phyloP scores from a whole-genome alignment of 2,329 filamentous ascomycete species.

The Zasmidium angulare region DNA sequence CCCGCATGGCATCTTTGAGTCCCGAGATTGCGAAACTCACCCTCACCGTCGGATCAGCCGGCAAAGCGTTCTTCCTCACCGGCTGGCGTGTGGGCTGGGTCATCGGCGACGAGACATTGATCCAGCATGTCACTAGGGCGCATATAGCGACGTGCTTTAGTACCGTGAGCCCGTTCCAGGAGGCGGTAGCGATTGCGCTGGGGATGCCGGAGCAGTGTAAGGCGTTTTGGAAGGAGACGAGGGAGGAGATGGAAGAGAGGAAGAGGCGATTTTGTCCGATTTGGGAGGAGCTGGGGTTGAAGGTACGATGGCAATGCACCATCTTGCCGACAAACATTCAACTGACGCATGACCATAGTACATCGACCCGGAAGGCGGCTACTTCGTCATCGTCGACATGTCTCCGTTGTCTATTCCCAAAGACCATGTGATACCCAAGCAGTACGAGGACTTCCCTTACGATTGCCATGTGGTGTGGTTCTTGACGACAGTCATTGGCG shows the following conservation, averaged over 20 bases:
- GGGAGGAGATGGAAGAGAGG: slow-evolving; percentile 85
- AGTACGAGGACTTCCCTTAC: slow-evolving; percentile 80
- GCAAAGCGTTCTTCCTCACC: slow-evolving; percentile 98
- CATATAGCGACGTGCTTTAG: slow-evolving; percentile 97
- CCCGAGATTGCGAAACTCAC: slow-evolving; percentile 86
- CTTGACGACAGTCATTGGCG: slow-evolving; percentile 91
- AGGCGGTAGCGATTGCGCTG: slow-evolving; percentile 90
- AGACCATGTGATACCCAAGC: slow-evolving; percentile 83
- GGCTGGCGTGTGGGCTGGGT: slow-evolving; percentile 97
- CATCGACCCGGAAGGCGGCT: slow-evolving; percentile 91
- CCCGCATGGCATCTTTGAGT: slow-evolving; percentile 83
- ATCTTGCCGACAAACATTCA: too few relatives aligned
- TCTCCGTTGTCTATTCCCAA: slow-evolving; percentile 78
- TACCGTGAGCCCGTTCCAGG: slow-evolving; percentile 88
- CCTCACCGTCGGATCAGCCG: slow-evolving; percentile 89
- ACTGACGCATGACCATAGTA: too few relatives aligned
- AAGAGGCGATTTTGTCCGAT: slow-evolving; percentile 79
- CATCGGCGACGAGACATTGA: slow-evolving; percentile 82
- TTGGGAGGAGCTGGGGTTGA: slow-evolving; percentile 49
- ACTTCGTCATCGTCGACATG: slow-evolving; percentile 96
- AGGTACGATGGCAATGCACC: too few relatives aligned
- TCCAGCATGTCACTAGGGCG: slow-evolving; percentile 89
- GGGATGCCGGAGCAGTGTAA: slow-evolving; percentile 80
- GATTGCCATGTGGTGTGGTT: slow-evolving; percentile 98
- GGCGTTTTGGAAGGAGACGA: slow-evolving; percentile 85